Evolutionary conservation across 139 green algal genomes (phyloP).

Genomic region (Coelastrella sp.): DNA sequence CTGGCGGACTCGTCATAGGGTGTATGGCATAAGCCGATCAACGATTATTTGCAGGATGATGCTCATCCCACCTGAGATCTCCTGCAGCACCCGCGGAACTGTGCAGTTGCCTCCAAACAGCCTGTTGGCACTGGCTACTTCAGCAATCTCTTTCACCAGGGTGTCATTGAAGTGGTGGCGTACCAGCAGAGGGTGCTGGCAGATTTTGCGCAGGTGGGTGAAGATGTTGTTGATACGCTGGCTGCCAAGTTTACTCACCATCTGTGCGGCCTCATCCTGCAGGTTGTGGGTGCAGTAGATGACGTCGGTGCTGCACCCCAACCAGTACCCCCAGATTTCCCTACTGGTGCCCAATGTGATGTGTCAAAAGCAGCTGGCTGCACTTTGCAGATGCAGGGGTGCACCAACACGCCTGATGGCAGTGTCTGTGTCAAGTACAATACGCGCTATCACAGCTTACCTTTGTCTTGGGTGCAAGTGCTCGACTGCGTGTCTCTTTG

Average conservation of each 20-base stretch:
- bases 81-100: slow-evolving; percentile 67
- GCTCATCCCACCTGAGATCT: slow-evolving; percentile 55
- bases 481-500: neutral
- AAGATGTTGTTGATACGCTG: slow-evolving; percentile 91
- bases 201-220: slow-evolving; percentile 93
- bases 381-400: no score
- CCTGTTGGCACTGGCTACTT: slow-evolving; percentile 53
- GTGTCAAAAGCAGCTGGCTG: no score
- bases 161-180: slow-evolving; percentile 76
- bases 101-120: slow-evolving; percentile 77
- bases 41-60: no score
- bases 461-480: neutral
- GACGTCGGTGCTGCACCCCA: no score
- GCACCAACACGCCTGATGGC: no score
- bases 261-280: neutral
- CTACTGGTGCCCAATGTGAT: no score
- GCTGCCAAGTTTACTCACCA: slow-evolving; percentile 61
- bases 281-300: neutral
- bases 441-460: neutral
- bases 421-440: neutral
- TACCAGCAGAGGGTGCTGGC: slow-evolving; percentile 95
- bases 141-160: slow-evolving; percentile 73
- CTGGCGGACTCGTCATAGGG: no score
- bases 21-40: no score
- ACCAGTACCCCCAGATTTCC: no score